phyloP scores from a whole-genome alignment of 495 filamentous ascomycete species.

The Aspergillus conjunctus region DNA sequence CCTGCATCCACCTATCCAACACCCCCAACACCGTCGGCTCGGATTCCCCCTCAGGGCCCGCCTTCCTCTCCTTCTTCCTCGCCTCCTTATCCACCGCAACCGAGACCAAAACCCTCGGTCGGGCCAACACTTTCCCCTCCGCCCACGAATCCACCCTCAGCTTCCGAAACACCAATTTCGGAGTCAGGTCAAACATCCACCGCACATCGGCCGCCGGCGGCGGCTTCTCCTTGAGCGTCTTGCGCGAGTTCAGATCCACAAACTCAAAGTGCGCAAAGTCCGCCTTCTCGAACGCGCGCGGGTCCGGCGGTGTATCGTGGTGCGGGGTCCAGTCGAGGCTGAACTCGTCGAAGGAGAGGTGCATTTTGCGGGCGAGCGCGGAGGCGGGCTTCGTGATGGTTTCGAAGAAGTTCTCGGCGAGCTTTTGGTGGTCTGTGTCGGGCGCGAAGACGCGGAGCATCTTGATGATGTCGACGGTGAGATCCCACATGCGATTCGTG shows the following conservation, averaged over 20 bases:
- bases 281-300: not conserved
- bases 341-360: conserved; percentile 10
- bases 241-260: conserved; percentile 1
- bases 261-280: conserved; percentile 9
- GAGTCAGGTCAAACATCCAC: conserved; percentile 14
- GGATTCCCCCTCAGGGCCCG: not conserved
- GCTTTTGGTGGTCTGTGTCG: not conserved
- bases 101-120: conserved; percentile 8
- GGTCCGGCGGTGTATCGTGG: not conserved
- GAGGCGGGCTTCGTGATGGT: conserved; percentile 2
- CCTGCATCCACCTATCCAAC: conserved; percentile 4
- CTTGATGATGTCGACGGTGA: conserved; percentile 2
- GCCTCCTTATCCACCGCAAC: not conserved
- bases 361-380: conserved; percentile 5
- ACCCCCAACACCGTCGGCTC: conserved; percentile 1
- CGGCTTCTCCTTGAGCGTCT: conserved; percentile 1
- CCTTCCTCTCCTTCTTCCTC: not conserved
- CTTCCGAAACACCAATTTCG: conserved; percentile 7
- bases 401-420: conserved; percentile 7
- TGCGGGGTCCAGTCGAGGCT: conserved; percentile 6
- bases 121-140: conserved; percentile 2
- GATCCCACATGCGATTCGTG: not conserved
- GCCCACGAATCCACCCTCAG: conserved; percentile 14
- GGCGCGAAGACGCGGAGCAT: conserved; percentile 8
- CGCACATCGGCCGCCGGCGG: not conserved